Conservation (phyloP, 495 filamentous ascomycete species). For the Cryomyces minteri region DNA sequence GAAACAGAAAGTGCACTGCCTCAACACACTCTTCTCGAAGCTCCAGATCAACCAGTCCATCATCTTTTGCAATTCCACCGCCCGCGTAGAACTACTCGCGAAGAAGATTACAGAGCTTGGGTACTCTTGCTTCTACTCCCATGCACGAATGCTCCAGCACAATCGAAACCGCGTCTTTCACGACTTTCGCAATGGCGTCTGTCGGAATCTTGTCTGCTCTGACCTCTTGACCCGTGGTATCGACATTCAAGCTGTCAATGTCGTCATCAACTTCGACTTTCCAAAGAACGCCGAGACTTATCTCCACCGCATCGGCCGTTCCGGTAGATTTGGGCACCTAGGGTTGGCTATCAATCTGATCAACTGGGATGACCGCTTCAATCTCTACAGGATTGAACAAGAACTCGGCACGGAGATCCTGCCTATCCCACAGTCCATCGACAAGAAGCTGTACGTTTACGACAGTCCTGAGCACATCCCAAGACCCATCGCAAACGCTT, state of each 20-base stretch:
- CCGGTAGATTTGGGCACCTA: constrained; percentile 90
- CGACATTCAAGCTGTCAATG: constrained; percentile 98
- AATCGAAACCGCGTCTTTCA: constrained; percentile 97
- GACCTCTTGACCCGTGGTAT: constrained; percentile 97
- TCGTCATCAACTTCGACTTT: constrained; percentile 99
- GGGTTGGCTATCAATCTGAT: constrained; percentile 98
- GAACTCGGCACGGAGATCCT: constrained; percentile 95
- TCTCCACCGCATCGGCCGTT: constrained; percentile 94
- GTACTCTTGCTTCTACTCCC: constrained; percentile 99
- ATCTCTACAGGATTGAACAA: constrained; percentile 95
- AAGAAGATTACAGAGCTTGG: constrained; percentile 99
- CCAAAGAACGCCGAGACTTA: constrained; percentile 99
- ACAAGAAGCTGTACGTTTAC: constrained; percentile 97
- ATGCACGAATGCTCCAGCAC: constrained; percentile 95
- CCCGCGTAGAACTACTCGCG: constrained; percentile 87
- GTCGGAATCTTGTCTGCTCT: constrained; percentile 94
- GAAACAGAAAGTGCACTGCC: constrained; percentile 96
- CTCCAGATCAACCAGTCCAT: constrained; percentile 99
- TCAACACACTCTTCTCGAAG: constrained; percentile 97
- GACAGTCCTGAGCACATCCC: constrained; percentile 91
- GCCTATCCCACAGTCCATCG: constrained; percentile 81
- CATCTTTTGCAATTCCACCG: constrained; percentile 99
- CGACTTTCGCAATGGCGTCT: constrained; percentile 95
- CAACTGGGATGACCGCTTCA: constrained; percentile 98
- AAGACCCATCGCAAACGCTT: constrained; percentile 40